Evolutionary conservation across 2,329 filamentous ascomycete genomes (phyloP), one percentile per base, ranked within the genome.

Genomic region (Colletotrichum cuscutae): DNA sequence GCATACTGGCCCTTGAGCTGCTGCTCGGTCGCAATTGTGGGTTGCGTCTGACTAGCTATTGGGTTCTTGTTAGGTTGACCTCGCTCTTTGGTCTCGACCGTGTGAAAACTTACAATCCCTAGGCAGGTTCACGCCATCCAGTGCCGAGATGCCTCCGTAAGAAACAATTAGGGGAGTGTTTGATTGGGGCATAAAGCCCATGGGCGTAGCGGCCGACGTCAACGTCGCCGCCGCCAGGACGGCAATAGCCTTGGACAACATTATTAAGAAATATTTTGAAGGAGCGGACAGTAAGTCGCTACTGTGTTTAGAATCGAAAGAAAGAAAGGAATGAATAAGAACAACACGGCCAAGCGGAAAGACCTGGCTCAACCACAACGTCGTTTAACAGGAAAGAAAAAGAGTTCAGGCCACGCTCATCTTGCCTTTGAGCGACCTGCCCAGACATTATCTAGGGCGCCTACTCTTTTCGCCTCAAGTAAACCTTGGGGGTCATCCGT

Each of bases 161-260:
- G 80, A 78, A 13, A 86, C 84, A n/a, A 85, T 76, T 54, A 86
- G 80, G 68, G 81, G 77, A 37, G 75, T 80, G 42, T 80, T 77
- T n/a, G 80, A 78, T 19, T 77, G 77, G 1, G 85, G 85, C 59
- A 78, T 74, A 75, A 86, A 87, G 30, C 83, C 83, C 11, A 77
- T 59, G 5, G 85, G 85, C 13, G 85, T 86, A 9, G 78, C 77
- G 11, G 84, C 85, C 32, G 83, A 77, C 26, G 79, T 77, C 52
- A 79, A 67, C 42, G 82, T 78, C 56, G 80, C 80, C 46, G 80
- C 80, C 62, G 78, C 79, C 53, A 80, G 76, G 66, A 77, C 75
- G 32, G 78, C 52, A 42, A 84, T 49, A 42, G 75, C 79, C 75
- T 77, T 78, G 59, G 77, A 80, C 42, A 81, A 65, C 80, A 85